Conservation (phyloP, 106 monocot species). For the Allium fistulosum region DNA sequence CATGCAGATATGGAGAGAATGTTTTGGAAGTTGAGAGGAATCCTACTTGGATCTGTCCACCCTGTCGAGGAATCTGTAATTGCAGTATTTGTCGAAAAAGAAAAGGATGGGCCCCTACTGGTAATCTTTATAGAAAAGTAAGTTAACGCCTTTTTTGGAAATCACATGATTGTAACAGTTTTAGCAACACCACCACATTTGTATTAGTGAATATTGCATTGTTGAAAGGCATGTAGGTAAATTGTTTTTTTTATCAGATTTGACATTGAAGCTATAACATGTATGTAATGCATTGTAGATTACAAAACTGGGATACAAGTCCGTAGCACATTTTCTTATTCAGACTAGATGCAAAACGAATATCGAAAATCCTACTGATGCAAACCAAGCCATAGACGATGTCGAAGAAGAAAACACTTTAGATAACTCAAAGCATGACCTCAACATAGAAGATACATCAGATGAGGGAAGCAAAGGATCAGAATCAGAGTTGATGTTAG, state of each 20-base stretch:
- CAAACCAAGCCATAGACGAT: background rate
- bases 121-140: slow-evolving; percentile 55
- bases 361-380: background rate
- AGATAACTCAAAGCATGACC: background rate
- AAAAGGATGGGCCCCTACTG: slow-evolving; percentile 84
- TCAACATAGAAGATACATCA: background rate
- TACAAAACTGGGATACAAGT: slow-evolving; percentile 45
- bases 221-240: background rate
- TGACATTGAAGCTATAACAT: background rate
- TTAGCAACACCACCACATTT: background rate
- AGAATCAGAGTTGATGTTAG: background rate
- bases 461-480: background rate
- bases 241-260: background rate
- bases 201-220: background rate
- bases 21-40: slow-evolving; percentile 71
- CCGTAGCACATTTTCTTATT: slow-evolving; percentile 84
- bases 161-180: background rate
- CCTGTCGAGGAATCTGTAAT: slow-evolving; percentile 85
- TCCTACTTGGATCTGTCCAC: slow-evolving; percentile 72
- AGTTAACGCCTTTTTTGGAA: background rate
- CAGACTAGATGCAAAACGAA: slow-evolving; percentile 23
- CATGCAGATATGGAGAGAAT: slow-evolving; percentile 78
- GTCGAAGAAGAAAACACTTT: background rate
- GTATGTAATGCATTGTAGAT: slow-evolving; percentile 20
- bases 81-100: slow-evolving; percentile 72